phyloP scores from a whole-genome alignment of 495 filamentous ascomycete species.

The Penicillium riverlandense region DNA sequence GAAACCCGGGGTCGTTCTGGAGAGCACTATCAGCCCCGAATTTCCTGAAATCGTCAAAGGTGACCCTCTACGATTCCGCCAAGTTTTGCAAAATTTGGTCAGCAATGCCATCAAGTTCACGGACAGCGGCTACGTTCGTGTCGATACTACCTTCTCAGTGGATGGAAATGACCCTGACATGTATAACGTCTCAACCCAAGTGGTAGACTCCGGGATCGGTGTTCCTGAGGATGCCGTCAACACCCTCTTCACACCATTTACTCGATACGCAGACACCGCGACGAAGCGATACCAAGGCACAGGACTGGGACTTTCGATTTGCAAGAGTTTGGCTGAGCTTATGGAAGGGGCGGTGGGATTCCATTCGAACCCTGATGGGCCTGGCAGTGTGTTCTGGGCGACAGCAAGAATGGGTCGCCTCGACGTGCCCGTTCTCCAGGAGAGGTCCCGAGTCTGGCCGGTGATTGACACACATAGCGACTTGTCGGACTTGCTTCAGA shows the following conservation, averaged over 20 bases:
- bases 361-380: conserved; percentile 41
- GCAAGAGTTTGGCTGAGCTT: conserved; percentile 69
- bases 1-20: conserved; percentile 52
- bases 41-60: conserved; percentile 42
- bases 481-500: conserved; percentile 12
- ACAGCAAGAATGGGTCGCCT: conserved; percentile 44
- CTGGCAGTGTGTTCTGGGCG: conserved; percentile 56
- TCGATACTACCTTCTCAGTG: conserved; percentile 46
- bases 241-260: conserved; percentile 78
- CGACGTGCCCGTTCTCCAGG: not conserved
- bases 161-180: conserved; percentile 28
- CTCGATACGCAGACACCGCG: conserved; percentile 74
- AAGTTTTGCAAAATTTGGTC: conserved; percentile 81
- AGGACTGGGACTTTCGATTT: conserved; percentile 74
- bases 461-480: conserved; percentile 1
- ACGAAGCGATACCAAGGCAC: conserved; percentile 74
- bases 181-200: conserved; percentile 43
- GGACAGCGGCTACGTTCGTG: conserved; percentile 57
- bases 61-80: conserved; percentile 71
- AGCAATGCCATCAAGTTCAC: conserved; percentile 90
- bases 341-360: conserved; percentile 73
- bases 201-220: conserved; percentile 80
- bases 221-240: conserved; percentile 68
- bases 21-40: conserved; percentile 40
- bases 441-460: not conserved